phyloP scores from a whole-genome alignment of 2,329 filamentous ascomycete genomes.

The Elsinoe australis region DNA sequence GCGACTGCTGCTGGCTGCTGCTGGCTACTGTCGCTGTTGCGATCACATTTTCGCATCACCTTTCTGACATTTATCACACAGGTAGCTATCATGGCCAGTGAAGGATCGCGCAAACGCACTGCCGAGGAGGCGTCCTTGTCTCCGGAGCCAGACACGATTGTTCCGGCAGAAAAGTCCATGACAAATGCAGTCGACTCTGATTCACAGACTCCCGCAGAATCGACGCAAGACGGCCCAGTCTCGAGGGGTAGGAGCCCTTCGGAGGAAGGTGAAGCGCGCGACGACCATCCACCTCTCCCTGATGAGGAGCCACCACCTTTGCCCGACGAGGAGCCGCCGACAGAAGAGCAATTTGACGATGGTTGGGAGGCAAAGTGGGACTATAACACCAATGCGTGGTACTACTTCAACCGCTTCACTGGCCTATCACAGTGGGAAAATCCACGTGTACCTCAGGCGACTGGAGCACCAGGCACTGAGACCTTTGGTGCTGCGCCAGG shows the following conservation, averaged over 20 bases:
- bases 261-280: constrained; percentile 20
- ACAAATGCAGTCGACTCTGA: too few species aligned
- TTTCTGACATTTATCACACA: too few species aligned
- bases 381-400: constrained; percentile 58
- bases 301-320: constrained; percentile 30
- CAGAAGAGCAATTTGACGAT: constrained; percentile 41
- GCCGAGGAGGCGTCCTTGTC: too few species aligned
- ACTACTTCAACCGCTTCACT: constrained; percentile 79
- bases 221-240: too few species aligned
- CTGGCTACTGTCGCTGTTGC: too few species aligned
- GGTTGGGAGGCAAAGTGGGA: constrained; percentile 84
- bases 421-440: constrained; percentile 76
- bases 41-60: too few species aligned
- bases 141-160: too few species aligned
- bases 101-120: too few species aligned
- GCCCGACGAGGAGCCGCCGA: constrained; percentile 19
- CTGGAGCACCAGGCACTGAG: neutral
- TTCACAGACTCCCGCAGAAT: too few species aligned
- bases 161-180: too few species aligned
- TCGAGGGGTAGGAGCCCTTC: constrained; percentile 14
- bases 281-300: constrained; percentile 19
- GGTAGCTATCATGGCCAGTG: too few species aligned
- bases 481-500: constrained; percentile 4
- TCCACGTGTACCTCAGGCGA: constrained; percentile 55
- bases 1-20: too few species aligned